Percentiles rank a stretch among this genome's conserved stretches.
Conservation (phyloP, 805 yeast species). For the Lipomyces sp. region DNA sequence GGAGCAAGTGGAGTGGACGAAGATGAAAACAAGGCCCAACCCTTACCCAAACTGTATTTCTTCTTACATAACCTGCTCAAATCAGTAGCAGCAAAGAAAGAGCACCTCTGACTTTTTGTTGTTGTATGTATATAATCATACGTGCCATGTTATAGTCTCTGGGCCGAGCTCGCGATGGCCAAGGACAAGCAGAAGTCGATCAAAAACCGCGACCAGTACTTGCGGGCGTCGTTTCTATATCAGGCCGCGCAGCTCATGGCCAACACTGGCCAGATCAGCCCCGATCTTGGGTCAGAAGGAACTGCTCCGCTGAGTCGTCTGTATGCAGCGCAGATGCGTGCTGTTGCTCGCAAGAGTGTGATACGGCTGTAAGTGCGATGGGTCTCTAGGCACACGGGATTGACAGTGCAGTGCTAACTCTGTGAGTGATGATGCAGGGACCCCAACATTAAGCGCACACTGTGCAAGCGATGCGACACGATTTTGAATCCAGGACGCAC, state of each 20-base stretch:
- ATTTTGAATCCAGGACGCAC: conserved; percentile 50
- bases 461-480: conserved; percentile 63
- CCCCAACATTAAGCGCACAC: conserved; percentile 50
- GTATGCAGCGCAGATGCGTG: conserved; percentile 24
- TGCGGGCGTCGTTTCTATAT: conserved; percentile 28
- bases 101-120: not conserved
- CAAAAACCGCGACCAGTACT: conserved; percentile 28
- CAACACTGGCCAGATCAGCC: not conserved
- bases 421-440: conserved; percentile 8
- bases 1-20: too few species aligned
- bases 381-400: not conserved
- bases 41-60: not conserved
- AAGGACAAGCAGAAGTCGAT: conserved; percentile 1
- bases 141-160: too few species aligned
- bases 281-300: not conserved
- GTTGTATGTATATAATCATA: not conserved
- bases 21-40: not conserved
- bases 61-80: not conserved
- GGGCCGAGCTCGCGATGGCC: too few species aligned
- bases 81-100: not conserved
- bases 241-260: conserved; percentile 29
- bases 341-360: conserved; percentile 30
- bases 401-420: not conserved
- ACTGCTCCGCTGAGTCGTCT: conserved; percentile 13
- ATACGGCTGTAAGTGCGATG: conserved; percentile 22